Percentiles rank a stretch among this genome's conserved stretches.
Conservation (phyloP, 2,329 filamentous ascomycete genomes). For the Berkeleyomyces basicola region DNA sequence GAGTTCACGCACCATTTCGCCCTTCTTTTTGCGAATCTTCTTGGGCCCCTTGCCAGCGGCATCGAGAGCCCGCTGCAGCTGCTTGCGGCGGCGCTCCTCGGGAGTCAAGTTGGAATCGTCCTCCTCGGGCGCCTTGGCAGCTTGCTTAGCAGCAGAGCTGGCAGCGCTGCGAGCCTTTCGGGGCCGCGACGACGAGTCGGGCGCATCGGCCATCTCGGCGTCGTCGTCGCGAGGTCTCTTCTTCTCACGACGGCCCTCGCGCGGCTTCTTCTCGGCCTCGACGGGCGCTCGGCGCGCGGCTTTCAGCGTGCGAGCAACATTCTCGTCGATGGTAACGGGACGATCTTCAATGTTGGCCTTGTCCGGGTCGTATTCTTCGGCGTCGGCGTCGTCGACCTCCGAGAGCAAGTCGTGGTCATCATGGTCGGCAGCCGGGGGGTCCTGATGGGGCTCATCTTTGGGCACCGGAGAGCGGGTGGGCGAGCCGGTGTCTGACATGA, state of each 20-base stretch:
- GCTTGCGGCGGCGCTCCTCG: slow-evolving; percentile 67
- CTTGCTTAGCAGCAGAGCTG: slow-evolving; percentile 28
- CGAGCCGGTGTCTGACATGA: slow-evolving; percentile 33
- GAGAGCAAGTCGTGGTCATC: slow-evolving; percentile 44
- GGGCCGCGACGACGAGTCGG: slow-evolving; percentile 24
- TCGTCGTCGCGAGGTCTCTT: slow-evolving; percentile 37
- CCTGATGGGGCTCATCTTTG: slow-evolving; percentile 3
- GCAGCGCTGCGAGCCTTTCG: slow-evolving; percentile 32
- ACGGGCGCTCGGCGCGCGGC: slow-evolving; percentile 48
- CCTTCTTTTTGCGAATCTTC: slow-evolving; percentile 60
- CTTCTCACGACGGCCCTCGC: slow-evolving; percentile 55
- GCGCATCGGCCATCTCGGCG: slow-evolving; percentile 28
- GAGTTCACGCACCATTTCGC: slow-evolving; percentile 10
- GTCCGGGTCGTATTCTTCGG: slow-evolving; percentile 51
- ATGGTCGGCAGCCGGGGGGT: slow-evolving; percentile 18
- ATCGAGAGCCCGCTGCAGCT: slow-evolving; percentile 75
- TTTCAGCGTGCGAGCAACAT: slow-evolving; percentile 45
- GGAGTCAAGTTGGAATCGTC: slow-evolving; percentile 68
- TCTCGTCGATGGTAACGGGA: slow-evolving; percentile 51
- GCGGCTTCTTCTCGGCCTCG: slow-evolving; percentile 54
- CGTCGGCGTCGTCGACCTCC: slow-evolving; percentile 53
- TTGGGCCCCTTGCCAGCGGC: slow-evolving; percentile 62
- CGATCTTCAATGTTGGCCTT: slow-evolving; percentile 46
- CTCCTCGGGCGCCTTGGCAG: slow-evolving; percentile 33
- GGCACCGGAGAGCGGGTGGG: slow-evolving; percentile 22